A percentile compares a stretch with the other conserved stretches of the same genome.
Conservation (phyloP, 2,329 filamentous ascomycete species). For the Aspergillus floridensis region DNA sequence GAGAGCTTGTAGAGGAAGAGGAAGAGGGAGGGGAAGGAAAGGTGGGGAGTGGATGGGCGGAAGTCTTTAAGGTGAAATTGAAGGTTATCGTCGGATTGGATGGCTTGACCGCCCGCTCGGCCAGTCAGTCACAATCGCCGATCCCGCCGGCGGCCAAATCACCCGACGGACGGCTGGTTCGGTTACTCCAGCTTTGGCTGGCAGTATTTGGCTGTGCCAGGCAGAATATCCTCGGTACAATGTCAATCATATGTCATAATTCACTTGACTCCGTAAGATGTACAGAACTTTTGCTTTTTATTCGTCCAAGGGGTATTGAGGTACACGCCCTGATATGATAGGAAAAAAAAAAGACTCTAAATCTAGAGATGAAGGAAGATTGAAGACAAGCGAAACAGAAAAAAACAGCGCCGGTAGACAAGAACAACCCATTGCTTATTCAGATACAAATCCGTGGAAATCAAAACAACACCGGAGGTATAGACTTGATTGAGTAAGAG, state of each 20-base stretch:
- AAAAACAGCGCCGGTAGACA: slow-evolving; percentile 29
- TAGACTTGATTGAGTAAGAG: neutral
- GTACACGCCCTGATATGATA: neutral
- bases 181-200: neutral
- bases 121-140: neutral
- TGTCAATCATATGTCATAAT: neutral
- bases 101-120: too few relatives aligned
- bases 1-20: neutral
- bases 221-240: neutral
- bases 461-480: slow-evolving; percentile 27
- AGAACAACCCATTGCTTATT: slow-evolving; percentile 27
- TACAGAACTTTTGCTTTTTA: slow-evolving; percentile 17
- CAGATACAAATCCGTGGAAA: slow-evolving; percentile 16
- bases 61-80: neutral
- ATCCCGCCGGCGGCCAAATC: neutral
- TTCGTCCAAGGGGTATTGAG: slow-evolving; percentile 23
- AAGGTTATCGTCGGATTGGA: slow-evolving; percentile 3
- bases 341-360: neutral
- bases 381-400: slow-evolving; percentile 21
- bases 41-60: slow-evolving; percentile 12
- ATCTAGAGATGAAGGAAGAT: neutral
- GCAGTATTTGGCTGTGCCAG: too few relatives aligned
- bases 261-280: neutral
- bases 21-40: neutral
- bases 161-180: slow-evolving; percentile 1